Percentiles rank a stretch among this genome's conserved stretches.
Conservation (phyloP, 2,329 filamentous ascomycete species). For the Lithohypha guttulata region DNA sequence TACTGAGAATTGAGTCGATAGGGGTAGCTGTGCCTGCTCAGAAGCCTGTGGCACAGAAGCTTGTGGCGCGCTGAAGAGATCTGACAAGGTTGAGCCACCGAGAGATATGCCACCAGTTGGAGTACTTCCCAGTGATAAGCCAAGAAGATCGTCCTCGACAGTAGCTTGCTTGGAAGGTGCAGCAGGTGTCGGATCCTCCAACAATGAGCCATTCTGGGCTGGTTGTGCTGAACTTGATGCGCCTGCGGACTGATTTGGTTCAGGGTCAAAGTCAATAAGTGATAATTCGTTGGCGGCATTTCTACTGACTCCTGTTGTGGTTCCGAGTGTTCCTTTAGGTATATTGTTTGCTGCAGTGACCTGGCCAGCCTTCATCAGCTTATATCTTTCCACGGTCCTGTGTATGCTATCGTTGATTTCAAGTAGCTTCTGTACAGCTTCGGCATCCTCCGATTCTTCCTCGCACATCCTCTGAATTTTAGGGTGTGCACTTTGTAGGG, state of each 20-base stretch:
- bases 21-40: background rate
- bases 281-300: constrained; percentile 70
- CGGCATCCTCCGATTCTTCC: constrained; percentile 92
- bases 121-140: constrained; percentile 71
- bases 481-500: constrained; percentile 84
- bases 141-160: constrained; percentile 81
- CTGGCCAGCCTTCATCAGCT: constrained; percentile 91
- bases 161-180: constrained; percentile 45
- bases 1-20: constrained; percentile 10
- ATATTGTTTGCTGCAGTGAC: constrained; percentile 72
- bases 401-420: constrained; percentile 99
- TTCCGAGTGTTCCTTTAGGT: constrained; percentile 66
- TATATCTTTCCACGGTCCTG: constrained; percentile 88
- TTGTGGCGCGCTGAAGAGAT: constrained; percentile 5
- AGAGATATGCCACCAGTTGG: constrained; percentile 75
- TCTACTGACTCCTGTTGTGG: constrained; percentile 53
- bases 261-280: constrained; percentile 75
- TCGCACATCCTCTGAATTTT: constrained; percentile 99
- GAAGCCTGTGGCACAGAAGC: background rate
- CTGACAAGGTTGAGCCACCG: constrained; percentile 36
- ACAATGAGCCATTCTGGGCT: constrained; percentile 26
- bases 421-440: constrained; percentile 86
- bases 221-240: constrained; percentile 22
- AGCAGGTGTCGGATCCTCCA: constrained; percentile 33
- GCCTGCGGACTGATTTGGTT: constrained; percentile 29